phyloP scores from a whole-genome alignment of 371 early-diverging fungal genomes.

The Lichtheimia hyalospora region DNA sequence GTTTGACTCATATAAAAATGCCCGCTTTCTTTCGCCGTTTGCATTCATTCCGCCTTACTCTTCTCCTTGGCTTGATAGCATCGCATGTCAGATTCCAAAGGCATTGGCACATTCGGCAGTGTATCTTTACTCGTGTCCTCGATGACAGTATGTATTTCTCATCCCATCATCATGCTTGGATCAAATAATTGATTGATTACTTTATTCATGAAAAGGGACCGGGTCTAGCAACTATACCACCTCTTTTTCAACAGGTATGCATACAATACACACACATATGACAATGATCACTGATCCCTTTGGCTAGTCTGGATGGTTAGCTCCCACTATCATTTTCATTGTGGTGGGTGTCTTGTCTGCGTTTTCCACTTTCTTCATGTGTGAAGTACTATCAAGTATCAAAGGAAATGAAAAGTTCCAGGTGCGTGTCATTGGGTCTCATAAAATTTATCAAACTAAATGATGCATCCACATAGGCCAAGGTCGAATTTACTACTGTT shows the following conservation, averaged over 20 bases:
- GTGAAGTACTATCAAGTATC: slow-evolving; percentile 77
- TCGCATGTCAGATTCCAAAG: slow-evolving; percentile 12
- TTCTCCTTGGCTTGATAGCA: background rate
- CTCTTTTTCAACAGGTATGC: slow-evolving; percentile 42
- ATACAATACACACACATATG: background rate
- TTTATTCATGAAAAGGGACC: slow-evolving; percentile 29
- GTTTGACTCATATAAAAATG: background rate
- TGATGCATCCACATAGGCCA: slow-evolving; percentile 20
- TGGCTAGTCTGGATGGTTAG: slow-evolving; percentile 41
- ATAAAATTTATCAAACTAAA: background rate
- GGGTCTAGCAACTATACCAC: slow-evolving; percentile 44
- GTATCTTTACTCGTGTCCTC: slow-evolving; percentile 40
- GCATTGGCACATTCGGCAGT: slow-evolving; percentile 40
- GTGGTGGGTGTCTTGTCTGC: slow-evolving; percentile 47
- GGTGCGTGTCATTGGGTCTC: slow-evolving; percentile 16
- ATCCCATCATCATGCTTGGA: background rate
- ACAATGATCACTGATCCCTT: background rate
- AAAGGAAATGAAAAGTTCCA: slow-evolving; percentile 75
- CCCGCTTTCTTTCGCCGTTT: background rate
- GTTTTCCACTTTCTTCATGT: slow-evolving; percentile 66
- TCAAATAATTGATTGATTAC: too few species aligned
- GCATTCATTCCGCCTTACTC: background rate
- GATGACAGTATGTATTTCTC: slow-evolving; percentile 37
- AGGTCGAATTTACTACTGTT: slow-evolving; percentile 60
- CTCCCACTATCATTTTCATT: slow-evolving; percentile 47